Evolutionary conservation across 495 filamentous ascomycete species (phyloP).

Genomic region (Lindgomyces ingoldianus): DNA sequence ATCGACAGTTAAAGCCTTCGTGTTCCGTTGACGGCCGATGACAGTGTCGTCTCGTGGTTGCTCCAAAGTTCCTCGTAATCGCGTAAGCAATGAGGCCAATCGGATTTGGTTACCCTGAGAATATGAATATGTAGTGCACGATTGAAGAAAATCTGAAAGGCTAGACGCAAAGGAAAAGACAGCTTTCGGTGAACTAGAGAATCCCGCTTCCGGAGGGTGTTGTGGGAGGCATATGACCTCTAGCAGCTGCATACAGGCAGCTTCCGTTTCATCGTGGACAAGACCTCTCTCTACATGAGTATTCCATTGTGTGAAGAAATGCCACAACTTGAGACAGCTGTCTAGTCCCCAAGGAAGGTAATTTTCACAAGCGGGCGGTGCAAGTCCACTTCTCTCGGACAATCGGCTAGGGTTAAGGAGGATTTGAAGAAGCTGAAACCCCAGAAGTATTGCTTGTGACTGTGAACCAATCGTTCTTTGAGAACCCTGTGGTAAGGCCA

Average conservation of each 20-base stretch:
- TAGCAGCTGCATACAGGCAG: constrained; percentile 19
- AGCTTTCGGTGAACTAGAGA: constrained; percentile 2
- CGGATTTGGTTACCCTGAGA: constrained; percentile 14
- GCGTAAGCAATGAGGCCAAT: constrained; percentile 16
- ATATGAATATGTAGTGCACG: constrained; percentile 12
- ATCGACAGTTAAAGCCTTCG: constrained; percentile 11
- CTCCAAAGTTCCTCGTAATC: constrained; percentile 18
- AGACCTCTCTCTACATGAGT: neutral
- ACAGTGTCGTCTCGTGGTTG: neutral
- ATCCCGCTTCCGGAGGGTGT: neutral
- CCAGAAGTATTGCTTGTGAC: constrained; percentile 35
- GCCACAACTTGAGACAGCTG: constrained; percentile 19
- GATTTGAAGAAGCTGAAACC: constrained; percentile 22
- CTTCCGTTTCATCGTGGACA: constrained; percentile 13
- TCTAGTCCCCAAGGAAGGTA: constrained; percentile 24
- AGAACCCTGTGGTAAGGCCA: constrained; percentile 39
- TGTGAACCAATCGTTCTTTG: constrained; percentile 34
- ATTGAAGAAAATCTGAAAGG: constrained; percentile 24
- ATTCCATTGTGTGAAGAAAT: constrained; percentile 11
- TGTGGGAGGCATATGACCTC: constrained; percentile 5
- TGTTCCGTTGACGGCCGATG: neutral
- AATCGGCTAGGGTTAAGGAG: neutral
- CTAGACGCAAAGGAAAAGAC: constrained; percentile 10
- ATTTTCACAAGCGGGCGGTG: constrained; percentile 4
- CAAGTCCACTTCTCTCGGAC: neutral